A percentile compares a stretch with the other conserved stretches of the same genome.
These are phyloP conservation scores for Phytophthora boehmeriae DNA, from an alignment of 352 stramenopile genomes.

Conservation along the genomic window DNA sequence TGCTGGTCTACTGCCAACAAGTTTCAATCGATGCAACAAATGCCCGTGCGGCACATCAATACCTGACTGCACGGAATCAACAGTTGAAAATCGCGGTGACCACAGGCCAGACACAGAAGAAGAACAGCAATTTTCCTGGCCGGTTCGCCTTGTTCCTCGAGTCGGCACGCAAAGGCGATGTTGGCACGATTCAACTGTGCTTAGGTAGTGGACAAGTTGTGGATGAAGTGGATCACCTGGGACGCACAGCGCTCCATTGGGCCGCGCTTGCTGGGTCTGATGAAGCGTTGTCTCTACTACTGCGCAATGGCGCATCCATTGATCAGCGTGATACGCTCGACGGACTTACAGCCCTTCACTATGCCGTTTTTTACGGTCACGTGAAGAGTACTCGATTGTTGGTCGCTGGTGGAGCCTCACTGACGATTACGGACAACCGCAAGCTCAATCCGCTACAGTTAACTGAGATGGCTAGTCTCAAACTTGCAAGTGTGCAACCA, in stretches of 20 bases:
- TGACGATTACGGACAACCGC: constrained; percentile 55
- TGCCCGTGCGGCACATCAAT: constrained; percentile 62
- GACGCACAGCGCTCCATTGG: constrained; percentile 72
- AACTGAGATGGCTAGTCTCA: constrained; percentile 77
- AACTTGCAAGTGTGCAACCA: constrained; percentile 76
- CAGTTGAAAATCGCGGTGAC: constrained; percentile 66
- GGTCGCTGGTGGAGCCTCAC: constrained; percentile 56
- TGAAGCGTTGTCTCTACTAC: constrained; percentile 62
- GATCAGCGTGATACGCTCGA: constrained; percentile 67
- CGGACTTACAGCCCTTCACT: constrained; percentile 68
- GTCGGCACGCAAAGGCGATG: constrained; percentile 50
- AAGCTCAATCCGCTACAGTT: constrained; percentile 77
- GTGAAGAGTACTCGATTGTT: constrained; percentile 72
- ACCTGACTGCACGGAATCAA: constrained; percentile 42
- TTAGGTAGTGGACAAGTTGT: constrained; percentile 61
- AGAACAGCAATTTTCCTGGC: constrained; percentile 40
- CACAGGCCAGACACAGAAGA: constrained; percentile 29
- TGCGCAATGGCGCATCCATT: constrained; percentile 70
- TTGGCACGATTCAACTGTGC: constrained; percentile 59
- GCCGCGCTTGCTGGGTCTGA: constrained; percentile 58
- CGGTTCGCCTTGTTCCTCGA: constrained; percentile 71
- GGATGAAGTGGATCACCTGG: constrained; percentile 69
- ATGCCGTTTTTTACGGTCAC: constrained; percentile 77
- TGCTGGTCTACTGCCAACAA: constrained; percentile 61
- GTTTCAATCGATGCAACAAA: constrained; percentile 58